Evolutionary conservation across 345 rosid genomes (phyloP), one percentile per base, ranked within the genome.

Genomic region (Eucalyptus curtisii): DNA sequence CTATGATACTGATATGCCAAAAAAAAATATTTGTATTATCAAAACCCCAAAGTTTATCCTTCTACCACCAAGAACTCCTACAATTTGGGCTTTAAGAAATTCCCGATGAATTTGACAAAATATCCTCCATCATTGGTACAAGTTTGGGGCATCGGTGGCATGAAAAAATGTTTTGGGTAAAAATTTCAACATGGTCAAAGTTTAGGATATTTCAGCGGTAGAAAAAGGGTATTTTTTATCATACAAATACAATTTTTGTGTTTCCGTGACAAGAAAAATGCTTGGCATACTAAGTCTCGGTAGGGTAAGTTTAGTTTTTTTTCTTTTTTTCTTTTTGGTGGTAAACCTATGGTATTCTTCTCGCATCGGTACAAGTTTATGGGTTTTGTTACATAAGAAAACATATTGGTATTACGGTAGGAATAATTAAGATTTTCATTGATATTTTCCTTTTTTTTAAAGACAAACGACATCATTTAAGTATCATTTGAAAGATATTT

Each of bases 291-390:
- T 64, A 6, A 13, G 20, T 71, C 27, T 37, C 4, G 7, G 5
- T 20, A 42, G 14, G 4, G 27, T 17, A 37, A 37, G 82, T 76
- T 20, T 16, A 31, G 4, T 17, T 71, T 52, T 44, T 44, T 50
- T 50, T 49, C 1, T 0, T 50, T 50, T 50, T 52, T 19, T 52
- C 8, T 52, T 52, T 20, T 52, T 19, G 57, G 8, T 40, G 15
- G 27, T 20, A 40, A 22, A 37, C 82, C 24, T 19, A 11, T 6
- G 44, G 13, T 71, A 37, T 10, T 71, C 25, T 37, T 37, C 7
- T 37, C 8, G 0, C 12, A 1, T 3, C 4, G 2, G 1, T 37
- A 19, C 44, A 33, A 19, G 4, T 17, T 71, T 19, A 17, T 5
- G 8, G 15, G 13, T 37, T 71, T 76, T 15, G 76, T 4, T 64